Evolutionary conservation across 2,329 filamentous ascomycete genomes (phyloP), one percentile per base, ranked within the genome.

Genomic region (Thielaviopsis ethacetica): DNA sequence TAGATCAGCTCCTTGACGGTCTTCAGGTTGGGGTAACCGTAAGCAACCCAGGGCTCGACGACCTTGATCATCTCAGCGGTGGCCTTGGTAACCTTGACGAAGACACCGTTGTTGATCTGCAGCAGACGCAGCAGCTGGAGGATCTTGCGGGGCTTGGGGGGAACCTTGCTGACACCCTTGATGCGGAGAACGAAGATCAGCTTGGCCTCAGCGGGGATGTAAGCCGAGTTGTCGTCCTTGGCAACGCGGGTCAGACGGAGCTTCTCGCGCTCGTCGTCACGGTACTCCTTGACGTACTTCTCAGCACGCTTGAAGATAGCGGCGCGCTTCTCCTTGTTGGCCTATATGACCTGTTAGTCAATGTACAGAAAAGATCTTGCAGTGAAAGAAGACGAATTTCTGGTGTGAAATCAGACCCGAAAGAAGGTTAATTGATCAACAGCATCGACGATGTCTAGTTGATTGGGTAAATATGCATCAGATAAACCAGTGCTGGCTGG

Each of bases 91-190:
- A 96, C 81, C 72, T 84, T 86, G 77, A 98, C 81, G 80, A 98
- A 98, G 76, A 96, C 89, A 76, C 91, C 93, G 76, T 95, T 97
- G 88, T 98, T 98, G 87, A 98, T 98, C 82, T 98, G 93, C 71
- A 98, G 86, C 66, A 98, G 89, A 82, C 93, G 91, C 74, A 98
- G 91, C 63, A 98, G 88, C 80, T 98, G 93, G 69, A 98, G 85
- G 72, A 95, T 97, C 86, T 98, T 98, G 83, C 93, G 91, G 77
- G 94, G 94, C 88, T 98, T 97, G 69, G 93, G 93, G 73, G 94
- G 85, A 71, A 98, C 97, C 88, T 98, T 98, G 88, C 97, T 97
- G 90, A 98, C 97, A 95, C 91, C 93, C 89, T 98, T 98, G 83
- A 98, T 98, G 75, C 93, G 91, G 76, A 97, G 79, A 70, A 98